These are phyloP conservation scores for Rasamsonia emersonii DNA, from an alignment of 2,329 filamentous ascomycete species.

Conservation along the genomic window DNA sequence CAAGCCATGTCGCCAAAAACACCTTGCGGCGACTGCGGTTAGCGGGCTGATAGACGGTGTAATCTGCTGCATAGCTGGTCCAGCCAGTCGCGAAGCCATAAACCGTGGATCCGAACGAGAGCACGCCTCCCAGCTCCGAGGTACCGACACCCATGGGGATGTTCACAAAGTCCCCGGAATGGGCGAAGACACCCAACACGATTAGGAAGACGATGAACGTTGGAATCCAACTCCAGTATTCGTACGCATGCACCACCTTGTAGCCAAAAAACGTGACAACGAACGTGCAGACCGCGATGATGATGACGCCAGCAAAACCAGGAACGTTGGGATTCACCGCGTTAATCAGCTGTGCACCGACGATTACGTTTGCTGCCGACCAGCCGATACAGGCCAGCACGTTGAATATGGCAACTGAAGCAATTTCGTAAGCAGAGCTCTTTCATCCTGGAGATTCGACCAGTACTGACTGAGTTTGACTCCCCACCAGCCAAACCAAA, in stretches of 20 bases:
- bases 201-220: slow-evolving; percentile 66
- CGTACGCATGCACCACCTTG: slow-evolving; percentile 67
- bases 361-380: slow-evolving; percentile 69
- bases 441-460: background rate
- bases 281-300: slow-evolving; percentile 62
- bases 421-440: background rate
- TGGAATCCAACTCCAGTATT: slow-evolving; percentile 67
- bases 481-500: slow-evolving; percentile 66
- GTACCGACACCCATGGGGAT: slow-evolving; percentile 52
- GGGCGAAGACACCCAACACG: slow-evolving; percentile 58
- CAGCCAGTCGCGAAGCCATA: slow-evolving; percentile 65
- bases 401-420: slow-evolving; percentile 58
- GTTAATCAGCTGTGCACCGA: slow-evolving; percentile 68
- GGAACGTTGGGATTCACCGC: slow-evolving; percentile 63
- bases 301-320: slow-evolving; percentile 64
- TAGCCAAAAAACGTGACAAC: slow-evolving; percentile 66
- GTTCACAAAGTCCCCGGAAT: slow-evolving; percentile 56
- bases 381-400: slow-evolving; percentile 64
- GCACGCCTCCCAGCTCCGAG: slow-evolving; percentile 51
- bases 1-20: slow-evolving; percentile 61
- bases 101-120: slow-evolving; percentile 60
- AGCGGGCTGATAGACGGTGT: slow-evolving; percentile 68
- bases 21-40: slow-evolving; percentile 52
- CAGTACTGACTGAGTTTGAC: slow-evolving; percentile 54
- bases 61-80: slow-evolving; percentile 67